A percentile compares a stretch with the other conserved stretches of the same genome.
These are phyloP conservation scores for Acarospora socialis DNA, from an alignment of 2,329 filamentous ascomycete species.

Conservation along the genomic window DNA sequence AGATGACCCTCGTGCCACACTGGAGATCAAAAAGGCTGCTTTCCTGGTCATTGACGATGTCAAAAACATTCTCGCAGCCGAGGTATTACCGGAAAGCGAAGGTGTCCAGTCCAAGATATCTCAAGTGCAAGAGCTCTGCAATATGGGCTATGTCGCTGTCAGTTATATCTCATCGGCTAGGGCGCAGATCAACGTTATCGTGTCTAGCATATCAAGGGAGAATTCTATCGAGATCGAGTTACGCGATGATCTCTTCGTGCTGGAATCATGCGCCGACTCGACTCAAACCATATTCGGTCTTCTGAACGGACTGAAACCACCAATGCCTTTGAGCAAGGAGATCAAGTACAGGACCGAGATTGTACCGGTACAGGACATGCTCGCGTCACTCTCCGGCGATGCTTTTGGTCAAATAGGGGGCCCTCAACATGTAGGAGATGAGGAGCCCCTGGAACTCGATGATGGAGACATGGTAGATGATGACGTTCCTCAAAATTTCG, in stretches of 20 bases:
- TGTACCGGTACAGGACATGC: conserved; percentile 72
- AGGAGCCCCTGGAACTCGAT: conserved; percentile 13
- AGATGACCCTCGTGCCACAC: conserved; percentile 45
- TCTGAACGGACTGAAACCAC: conserved; percentile 66
- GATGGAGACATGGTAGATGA: conserved; percentile 18
- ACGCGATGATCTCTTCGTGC: conserved; percentile 69
- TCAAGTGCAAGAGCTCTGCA: conserved; percentile 37
- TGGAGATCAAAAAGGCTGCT: conserved; percentile 66
- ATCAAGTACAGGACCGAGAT: conserved; percentile 78
- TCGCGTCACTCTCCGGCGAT: conserved; percentile 80
- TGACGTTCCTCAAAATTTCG: conserved; percentile 26
- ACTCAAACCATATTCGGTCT: conserved; percentile 80
- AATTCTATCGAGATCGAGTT: conserved; percentile 67
- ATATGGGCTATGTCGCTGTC: conserved; percentile 68
- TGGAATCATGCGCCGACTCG: conserved; percentile 94
- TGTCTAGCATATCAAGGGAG: conserved; percentile 41
- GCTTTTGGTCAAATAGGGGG: conserved; percentile 43
- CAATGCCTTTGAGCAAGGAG: conserved; percentile 65
- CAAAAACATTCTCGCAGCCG: conserved; percentile 25
- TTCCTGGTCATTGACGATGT: conserved; percentile 71
- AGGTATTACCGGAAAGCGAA: conserved; percentile 20
- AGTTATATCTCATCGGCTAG: conserved; percentile 76
- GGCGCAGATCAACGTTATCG: conserved; percentile 46
- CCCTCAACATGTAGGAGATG: conserved; percentile 24
- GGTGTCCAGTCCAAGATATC: conserved; percentile 22